Evolutionary conservation across 2,329 filamentous ascomycete genomes (phyloP), one percentile per base, ranked within the genome.

Genomic region (Amylocarpus encephaloides): DNA sequence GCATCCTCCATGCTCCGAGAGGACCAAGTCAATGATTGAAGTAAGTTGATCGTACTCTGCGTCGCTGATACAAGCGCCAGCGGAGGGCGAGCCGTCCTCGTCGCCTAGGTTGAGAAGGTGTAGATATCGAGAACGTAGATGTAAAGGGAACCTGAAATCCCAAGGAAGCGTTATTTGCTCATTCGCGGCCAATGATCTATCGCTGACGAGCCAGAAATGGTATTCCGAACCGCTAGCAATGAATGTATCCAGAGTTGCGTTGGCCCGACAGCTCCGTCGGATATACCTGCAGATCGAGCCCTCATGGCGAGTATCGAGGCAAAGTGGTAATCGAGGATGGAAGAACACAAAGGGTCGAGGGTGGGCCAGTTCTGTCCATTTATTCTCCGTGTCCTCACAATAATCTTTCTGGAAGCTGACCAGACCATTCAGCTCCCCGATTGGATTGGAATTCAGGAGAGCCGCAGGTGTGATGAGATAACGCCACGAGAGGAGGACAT

Each of bases 151-250:
- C 57, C 68, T 79, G 69, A 76, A 92, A 63, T 82, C 88, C 88
- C 75, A 88, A 47, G 72, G 79, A 59, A 76, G 78, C 22, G 74
- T 88, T 61, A 79, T 80, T 61, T 82, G 79, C 61, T 83, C 80
- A 36, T 76, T 73, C 1, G 81, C 73, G 13, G 76, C 69, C 49
- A 97, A 90, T 34, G 84, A 77, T 47, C 86, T 79, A 59, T 88
- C 88, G 60, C 89, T 90, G 52, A 95, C 82, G 56, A 96, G 84
- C 79, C 92, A 96, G 67, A 97, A 95, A 64, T 93, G 88, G 64
- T 92, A 95, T 57, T 92, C 85, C 1, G 82, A 83, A 3, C 79
- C 77, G 42, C 82, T 83, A 1, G 88, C 88, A 43, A 66, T 96
- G 79, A 61, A 87, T 0, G 91, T 94, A 65, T 93, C 91, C 61